Evolutionary conservation across 2,329 filamentous ascomycete genomes (phyloP), one percentile per base, ranked within the genome.

Genomic region (Botrytis squamosa): DNA sequence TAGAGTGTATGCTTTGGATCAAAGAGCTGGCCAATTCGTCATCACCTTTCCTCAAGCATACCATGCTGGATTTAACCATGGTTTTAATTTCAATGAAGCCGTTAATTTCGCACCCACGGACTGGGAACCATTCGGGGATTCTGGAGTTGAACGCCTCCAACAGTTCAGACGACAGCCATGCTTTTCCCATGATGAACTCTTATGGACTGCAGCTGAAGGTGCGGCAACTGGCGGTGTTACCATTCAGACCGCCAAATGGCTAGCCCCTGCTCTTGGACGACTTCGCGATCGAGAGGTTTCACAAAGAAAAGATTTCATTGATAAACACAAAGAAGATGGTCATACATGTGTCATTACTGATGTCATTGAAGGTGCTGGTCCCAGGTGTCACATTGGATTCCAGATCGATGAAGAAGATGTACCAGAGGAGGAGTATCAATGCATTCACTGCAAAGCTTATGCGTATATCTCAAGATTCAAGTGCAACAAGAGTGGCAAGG

Each of bases 31-130:
- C 8, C 94, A 99, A 80, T 93, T 99, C 77, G 95, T 99, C 76
- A 91, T 99, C 76, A 99, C 96, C 0, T 99, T 98, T 79, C 96
- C 96, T 0, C 93, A 97, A 81, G 96, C 96, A 0, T 99, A 98
- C 79, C 96, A 99, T 81, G 95, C 96, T 9, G 96, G 96, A 0
- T 99, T 99, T 84, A 99, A 99, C 79, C 96, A 99, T 79, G 96
- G 93, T 0, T 99, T 99, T 85, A 99, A 99, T 81, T 97, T 98
- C 83, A 99, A 99, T 78, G 96, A 99, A 82, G 96, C 96, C 8
- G 96, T 99, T 78, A 99, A 99, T 81, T 99, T 99, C 83, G 96
- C 96, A 0, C 96, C 96, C 0, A 87, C 86, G 42, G 96, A 99
- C 79, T 99, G 96, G 96, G 96, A 99, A 80, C 94, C 94, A 0